These are phyloP conservation scores for Didymella arachidicola DNA, from an alignment of 2,329 filamentous ascomycete species.

Conservation along the genomic window DNA sequence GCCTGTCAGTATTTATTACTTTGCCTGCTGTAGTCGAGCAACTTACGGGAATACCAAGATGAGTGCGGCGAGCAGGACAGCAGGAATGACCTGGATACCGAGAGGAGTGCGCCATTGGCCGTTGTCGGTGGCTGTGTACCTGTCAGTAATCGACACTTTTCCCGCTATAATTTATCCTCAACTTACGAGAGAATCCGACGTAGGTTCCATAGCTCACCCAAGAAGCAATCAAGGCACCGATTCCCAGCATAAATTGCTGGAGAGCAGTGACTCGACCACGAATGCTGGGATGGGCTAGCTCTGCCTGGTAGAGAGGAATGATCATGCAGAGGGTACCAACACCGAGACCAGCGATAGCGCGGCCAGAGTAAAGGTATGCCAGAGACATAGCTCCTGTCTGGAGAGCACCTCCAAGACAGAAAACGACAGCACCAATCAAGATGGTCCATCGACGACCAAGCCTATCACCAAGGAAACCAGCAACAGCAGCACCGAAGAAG, in stretches of 20 bases:
- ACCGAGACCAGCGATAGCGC: constrained; percentile 72
- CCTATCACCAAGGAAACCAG: constrained; percentile 68
- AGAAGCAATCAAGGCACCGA: constrained; percentile 74
- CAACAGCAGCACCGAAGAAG: constrained; percentile 72
- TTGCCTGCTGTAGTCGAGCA: no score
- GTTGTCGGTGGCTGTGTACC: constrained; percentile 56
- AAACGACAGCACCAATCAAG: constrained; percentile 72
- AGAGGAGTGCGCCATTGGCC: constrained; percentile 70
- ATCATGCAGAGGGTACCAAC: constrained; percentile 70
- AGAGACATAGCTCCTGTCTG: constrained; percentile 72
- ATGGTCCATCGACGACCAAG: constrained; percentile 77
- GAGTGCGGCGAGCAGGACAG: constrained; percentile 67
- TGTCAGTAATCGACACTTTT: no score
- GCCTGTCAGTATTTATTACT: no score
- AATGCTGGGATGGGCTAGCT: constrained; percentile 79
- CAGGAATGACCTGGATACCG: constrained; percentile 76
- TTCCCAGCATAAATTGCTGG: constrained; percentile 83
- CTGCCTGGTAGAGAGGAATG: constrained; percentile 77
- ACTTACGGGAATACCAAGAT: constrained; percentile 76
- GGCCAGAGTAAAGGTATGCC: constrained; percentile 72
- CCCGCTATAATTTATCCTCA: no score
- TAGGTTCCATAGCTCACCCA: constrained; percentile 75
- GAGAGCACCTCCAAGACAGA: constrained; percentile 74
- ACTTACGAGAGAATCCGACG: constrained; percentile 17
- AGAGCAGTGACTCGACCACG: constrained; percentile 77